Base-by-base conservation (phyloP, 2,329 filamentous ascomycete species). In the Fusarium ramigenum region DNA sequence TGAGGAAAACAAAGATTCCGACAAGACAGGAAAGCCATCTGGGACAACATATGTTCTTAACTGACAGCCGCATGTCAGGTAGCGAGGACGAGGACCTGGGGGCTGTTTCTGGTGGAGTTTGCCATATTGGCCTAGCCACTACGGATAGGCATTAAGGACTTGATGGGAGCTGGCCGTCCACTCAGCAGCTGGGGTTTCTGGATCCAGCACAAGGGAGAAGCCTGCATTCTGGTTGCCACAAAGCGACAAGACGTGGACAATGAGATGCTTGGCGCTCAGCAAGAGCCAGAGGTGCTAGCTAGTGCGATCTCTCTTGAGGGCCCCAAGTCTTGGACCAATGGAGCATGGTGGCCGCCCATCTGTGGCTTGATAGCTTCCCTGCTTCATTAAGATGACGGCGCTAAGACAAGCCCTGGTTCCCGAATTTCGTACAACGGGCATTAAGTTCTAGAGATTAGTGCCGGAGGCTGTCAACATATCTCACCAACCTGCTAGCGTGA, bases 41-140 rank as follows among this genome's bases (percentile, higher is more conserved):
- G 65, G 72, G 72, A 61, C 56, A 63, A 49, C 40, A 50, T 23
- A 64, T 73, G 72, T 75, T 70, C 70, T 75, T 75, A 75, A 75
- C 69, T 47, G 49, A 52, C 61, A 63, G 42, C 50, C 32, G 50
- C 46, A 72, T 67, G 40, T n/a, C 43, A 66, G 30, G 30, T 49
- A 53, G 43, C 25, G 47, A 43, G 57, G 44, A 43, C n/a, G 18
- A 36, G 37, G 39, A 34, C 43, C 40, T 57, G 18, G 46, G 40
- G 47, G 54, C 59, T 71, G 59, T 47, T 69, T 71, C 58, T 72
- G 63, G 70, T 66, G 60, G 68, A 72, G 65, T 73, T 72, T 64
- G 37, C 25, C 50, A 61, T 69, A 25, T 69, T 46, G 40, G 59
- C 42, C 42, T 67, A 59, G 25, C 61, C 63, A 70, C 53, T 53